Percentiles rank a stretch among this genome's conserved stretches.
Conservation (phyloP, 352 stramenopile species). For the Pythium angustatum region DNA sequence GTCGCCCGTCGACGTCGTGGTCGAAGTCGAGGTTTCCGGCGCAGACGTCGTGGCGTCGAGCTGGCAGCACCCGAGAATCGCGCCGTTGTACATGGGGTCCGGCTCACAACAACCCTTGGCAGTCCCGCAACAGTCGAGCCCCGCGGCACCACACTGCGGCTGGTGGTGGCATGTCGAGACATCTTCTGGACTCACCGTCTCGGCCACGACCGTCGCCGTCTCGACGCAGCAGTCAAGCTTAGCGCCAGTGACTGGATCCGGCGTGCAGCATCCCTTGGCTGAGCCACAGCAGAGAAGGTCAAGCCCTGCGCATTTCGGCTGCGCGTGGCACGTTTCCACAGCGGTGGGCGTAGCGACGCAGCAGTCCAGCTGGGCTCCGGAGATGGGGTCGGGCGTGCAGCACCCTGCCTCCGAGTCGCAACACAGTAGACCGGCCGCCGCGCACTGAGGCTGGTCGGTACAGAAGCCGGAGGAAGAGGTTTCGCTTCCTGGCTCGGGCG, state of each 20-base stretch:
- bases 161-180: constrained; percentile 34
- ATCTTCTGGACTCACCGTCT: constrained; percentile 2
- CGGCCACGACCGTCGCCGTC: neutral
- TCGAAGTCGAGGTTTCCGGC: constrained; percentile 20
- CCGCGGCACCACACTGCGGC: constrained; percentile 34
- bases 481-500: neutral
- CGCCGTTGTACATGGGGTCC: constrained; percentile 31
- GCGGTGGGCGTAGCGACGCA: constrained; percentile 23
- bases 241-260: constrained; percentile 28
- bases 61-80: constrained; percentile 35
- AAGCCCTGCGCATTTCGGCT: constrained; percentile 41
- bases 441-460: constrained; percentile 41
- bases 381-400: constrained; percentile 36
- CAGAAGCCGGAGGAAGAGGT: constrained; percentile 29
- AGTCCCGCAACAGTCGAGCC: constrained; percentile 39
- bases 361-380: constrained; percentile 43
- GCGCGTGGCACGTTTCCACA: constrained; percentile 29
- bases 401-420: constrained; percentile 46
- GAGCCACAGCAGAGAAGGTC: constrained; percentile 49
- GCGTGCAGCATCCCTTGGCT: constrained; percentile 44
- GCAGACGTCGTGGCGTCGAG: neutral
- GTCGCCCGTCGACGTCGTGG: constrained; percentile 25
- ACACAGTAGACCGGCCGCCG: constrained; percentile 43
- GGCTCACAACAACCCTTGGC: constrained; percentile 40
- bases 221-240: constrained; percentile 48